Evolutionary conservation across 2,329 filamentous ascomycete species (phyloP), one percentile per base, ranked within the genome.

Genomic region (Botryotinia calthae): DNA sequence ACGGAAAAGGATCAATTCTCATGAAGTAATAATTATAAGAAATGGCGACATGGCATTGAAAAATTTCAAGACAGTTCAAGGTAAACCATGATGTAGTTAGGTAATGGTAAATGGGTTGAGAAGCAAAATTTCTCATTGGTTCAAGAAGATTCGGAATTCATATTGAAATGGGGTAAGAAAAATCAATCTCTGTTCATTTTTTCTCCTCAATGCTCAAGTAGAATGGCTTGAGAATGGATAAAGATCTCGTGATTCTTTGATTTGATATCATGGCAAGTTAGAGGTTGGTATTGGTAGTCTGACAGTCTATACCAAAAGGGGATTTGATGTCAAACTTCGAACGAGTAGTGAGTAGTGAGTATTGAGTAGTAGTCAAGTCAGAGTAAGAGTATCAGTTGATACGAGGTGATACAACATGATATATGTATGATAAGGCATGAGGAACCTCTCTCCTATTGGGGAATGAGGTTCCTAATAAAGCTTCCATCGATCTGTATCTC

Each of bases 11-110:
- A 40, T 67, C 31, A 67, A 67, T 67, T 67, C 22, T 51, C 64
- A 67, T 67, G 64, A 67, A 67, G 64, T 67, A 67, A 67, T 67
- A 67, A 40, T 54, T 67, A 67, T 67, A 54, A 66, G 44, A 66
- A 66, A 66, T 51, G 63, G 63, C 63, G 44, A 66, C 22, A 51
- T 66, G 44, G 63, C 31, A 66, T 66, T 51, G 63, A 51, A 66
- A 66, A 66, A 18, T 66, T 66, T 66, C 31, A 51, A 40, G 46
- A 67, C 46, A 40, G 31, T 54, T 67, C 64, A 67, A 40, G 64
- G 34, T 48, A 67, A 67, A 67, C 64, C 64, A 67, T 67, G 46
- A 67, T 54, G 34, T 40, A 20, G 64, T 67, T 67, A 67, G 64
- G 64, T 67, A 67, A 67, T 54, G 46, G 64, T 37, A 56, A 67